Evolutionary conservation across 306 rosid genomes (phyloP).

Genomic region (Acacia acuminata): DNA sequence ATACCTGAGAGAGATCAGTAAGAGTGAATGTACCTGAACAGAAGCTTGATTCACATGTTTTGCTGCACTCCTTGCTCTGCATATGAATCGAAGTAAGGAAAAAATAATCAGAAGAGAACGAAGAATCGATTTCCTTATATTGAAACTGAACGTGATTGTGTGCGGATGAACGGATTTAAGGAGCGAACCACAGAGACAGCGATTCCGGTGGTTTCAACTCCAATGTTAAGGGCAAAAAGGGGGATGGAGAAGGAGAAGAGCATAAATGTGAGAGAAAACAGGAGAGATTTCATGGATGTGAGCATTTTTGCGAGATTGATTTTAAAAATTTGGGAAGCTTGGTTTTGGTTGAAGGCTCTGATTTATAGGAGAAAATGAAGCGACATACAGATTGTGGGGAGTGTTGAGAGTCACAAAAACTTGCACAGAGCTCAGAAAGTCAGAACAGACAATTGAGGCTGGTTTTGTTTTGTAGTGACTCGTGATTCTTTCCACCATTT

Average conservation of each 20-base stretch:
- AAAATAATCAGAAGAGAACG: background rate
- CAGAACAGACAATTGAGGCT: background rate
- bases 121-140: background rate
- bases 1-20: background rate
- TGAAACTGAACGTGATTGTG: background rate
- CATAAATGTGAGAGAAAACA: slow-evolving; percentile 2
- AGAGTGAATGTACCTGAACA: slow-evolving; percentile 60
- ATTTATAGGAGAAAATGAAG: background rate
- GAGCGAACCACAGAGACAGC: slow-evolving; percentile 51
- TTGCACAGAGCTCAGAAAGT: background rate
- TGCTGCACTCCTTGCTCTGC: slow-evolving; percentile 87
- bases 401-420: background rate
- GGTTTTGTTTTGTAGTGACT: slow-evolving; percentile 26
- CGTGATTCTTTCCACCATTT: slow-evolving; percentile 9
- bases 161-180: background rate
- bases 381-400: background rate
- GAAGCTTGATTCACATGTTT: slow-evolving; percentile 85
- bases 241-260: slow-evolving; percentile 14
- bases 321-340: background rate
- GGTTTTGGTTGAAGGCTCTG: slow-evolving; percentile 15
- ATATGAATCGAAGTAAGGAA: background rate
- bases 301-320: slow-evolving; percentile 26
- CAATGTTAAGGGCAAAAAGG: slow-evolving; percentile 52
- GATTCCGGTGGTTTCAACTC: slow-evolving; percentile 49
- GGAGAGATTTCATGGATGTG: slow-evolving; percentile 18